These are phyloP conservation scores for Penicillium steckii DNA, from an alignment of 495 filamentous ascomycete species.

Conservation along the genomic window DNA sequence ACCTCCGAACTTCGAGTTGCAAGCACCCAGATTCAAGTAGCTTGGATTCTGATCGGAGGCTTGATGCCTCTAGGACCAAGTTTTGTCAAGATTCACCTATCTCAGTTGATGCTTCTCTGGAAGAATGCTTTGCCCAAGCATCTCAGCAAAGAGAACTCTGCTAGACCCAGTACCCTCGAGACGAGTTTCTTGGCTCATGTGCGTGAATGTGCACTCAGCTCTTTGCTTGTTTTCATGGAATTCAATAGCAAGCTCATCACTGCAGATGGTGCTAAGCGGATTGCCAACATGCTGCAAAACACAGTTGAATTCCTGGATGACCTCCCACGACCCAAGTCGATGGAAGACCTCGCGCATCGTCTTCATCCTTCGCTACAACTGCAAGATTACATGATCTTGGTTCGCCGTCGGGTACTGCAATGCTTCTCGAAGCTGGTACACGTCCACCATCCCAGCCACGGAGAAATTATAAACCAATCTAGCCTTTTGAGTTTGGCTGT, in stretches of 20 bases:
- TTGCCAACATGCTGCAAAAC: slow-evolving; percentile 93
- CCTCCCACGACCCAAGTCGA: slow-evolving; percentile 77
- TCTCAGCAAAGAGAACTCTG: slow-evolving; percentile 83
- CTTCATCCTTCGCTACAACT: slow-evolving; percentile 85
- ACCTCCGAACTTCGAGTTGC: slow-evolving; percentile 89
- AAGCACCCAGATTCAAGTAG: slow-evolving; percentile 93
- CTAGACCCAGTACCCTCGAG: slow-evolving; percentile 77
- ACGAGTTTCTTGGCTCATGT: slow-evolving; percentile 93
- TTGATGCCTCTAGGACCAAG: slow-evolving; percentile 96
- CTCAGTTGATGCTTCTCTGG: slow-evolving; percentile 94
- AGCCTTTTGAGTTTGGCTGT: slow-evolving; percentile 92
- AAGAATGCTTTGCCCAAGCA: slow-evolving; percentile 96
- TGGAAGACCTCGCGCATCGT: slow-evolving; percentile 83
- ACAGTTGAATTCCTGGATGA: slow-evolving; percentile 84
- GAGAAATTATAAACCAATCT: slow-evolving; percentile 83
- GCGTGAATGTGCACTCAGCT: slow-evolving; percentile 90
- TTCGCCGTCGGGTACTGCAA: slow-evolving; percentile 86
- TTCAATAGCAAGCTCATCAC: slow-evolving; percentile 93
- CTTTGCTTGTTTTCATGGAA: slow-evolving; percentile 86
- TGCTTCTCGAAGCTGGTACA: slow-evolving; percentile 90
- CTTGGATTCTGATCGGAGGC: slow-evolving; percentile 95
- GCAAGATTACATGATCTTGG: slow-evolving; percentile 92
- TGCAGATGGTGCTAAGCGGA: slow-evolving; percentile 89
- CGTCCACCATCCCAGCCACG: slow-evolving; percentile 74
- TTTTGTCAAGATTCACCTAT: slow-evolving; percentile 98